Percentiles rank a stretch among this genome's conserved stretches.
Evolutionary conservation across 2,329 filamentous ascomycete genomes (phyloP).

Genomic region (Colletotrichum viniferum): DNA sequence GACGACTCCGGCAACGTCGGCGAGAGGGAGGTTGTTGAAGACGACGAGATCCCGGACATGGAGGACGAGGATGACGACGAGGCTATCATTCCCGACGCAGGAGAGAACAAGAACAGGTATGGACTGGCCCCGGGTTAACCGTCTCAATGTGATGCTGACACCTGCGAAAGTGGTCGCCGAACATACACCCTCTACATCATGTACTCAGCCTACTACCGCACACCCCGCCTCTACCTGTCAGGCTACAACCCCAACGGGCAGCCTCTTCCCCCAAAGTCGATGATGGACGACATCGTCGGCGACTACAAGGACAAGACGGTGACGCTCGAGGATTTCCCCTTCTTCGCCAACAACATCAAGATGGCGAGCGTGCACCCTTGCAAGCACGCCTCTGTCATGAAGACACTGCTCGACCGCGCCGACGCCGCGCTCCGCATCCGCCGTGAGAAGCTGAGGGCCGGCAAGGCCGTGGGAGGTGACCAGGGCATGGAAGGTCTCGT

Average conservation of each 20-base stretch:
- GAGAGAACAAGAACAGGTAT: slow-evolving; percentile 52
- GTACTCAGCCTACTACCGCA: slow-evolving; percentile 96
- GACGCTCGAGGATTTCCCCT: slow-evolving; percentile 95
- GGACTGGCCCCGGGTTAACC: background rate
- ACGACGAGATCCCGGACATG: slow-evolving; percentile 96
- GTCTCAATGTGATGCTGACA: slow-evolving; percentile 14
- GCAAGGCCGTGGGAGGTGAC: slow-evolving; percentile 54
- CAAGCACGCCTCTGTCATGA: slow-evolving; percentile 98
- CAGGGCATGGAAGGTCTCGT: slow-evolving; percentile 84
- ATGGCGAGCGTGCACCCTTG: slow-evolving; percentile 98
- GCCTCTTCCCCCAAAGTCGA: slow-evolving; percentile 79
- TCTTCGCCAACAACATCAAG: slow-evolving; percentile 89
- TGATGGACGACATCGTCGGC: slow-evolving; percentile 97
- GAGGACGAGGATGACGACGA: slow-evolving; percentile 97
- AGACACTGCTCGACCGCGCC: slow-evolving; percentile 91
- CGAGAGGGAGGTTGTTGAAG: slow-evolving; percentile 71
- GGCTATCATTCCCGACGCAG: slow-evolving; percentile 86
- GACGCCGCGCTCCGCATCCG: slow-evolving; percentile 91
- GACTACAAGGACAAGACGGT: slow-evolving; percentile 99
- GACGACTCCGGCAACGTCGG: slow-evolving; percentile 89
- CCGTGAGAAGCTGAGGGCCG: slow-evolving; percentile 76
- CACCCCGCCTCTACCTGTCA: slow-evolving; percentile 91
- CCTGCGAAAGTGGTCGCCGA: slow-evolving; percentile 68
- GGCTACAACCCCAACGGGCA: slow-evolving; percentile 83
- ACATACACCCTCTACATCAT: slow-evolving; percentile 99